A percentile compares a stretch with the other conserved stretches of the same genome.
Conservation (phyloP, 164 flowering plant species). For the Berberis vulgaris region DNA sequence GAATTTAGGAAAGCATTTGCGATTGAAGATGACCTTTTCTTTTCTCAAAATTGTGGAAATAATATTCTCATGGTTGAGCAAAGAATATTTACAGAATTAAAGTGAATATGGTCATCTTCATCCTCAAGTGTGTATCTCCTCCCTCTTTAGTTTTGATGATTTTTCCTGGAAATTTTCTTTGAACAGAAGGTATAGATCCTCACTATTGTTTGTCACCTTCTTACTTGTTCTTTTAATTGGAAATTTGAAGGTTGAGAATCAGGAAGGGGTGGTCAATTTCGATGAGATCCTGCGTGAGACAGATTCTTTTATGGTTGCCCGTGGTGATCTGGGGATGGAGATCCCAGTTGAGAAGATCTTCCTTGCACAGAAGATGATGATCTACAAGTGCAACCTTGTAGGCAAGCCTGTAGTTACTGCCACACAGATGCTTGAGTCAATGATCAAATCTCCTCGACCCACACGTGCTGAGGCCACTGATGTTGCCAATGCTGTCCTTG, state of each 20-base stretch:
- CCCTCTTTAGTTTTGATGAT: no score
- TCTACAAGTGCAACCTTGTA: slow-evolving; percentile 75
- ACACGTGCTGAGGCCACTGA: slow-evolving; percentile 90
- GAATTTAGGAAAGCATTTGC: no score
- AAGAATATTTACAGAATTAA: no score
- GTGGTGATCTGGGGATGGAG: slow-evolving; percentile 94
- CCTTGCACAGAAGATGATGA: slow-evolving; percentile 92
- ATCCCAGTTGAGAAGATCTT: slow-evolving; percentile 89
- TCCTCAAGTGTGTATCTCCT: no score
- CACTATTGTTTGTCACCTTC: background rate
- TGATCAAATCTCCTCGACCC: slow-evolving; percentile 86
- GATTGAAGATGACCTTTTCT: no score
- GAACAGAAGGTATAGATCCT: background rate
- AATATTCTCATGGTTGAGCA: no score
- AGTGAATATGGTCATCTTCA: no score
- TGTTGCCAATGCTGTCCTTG: slow-evolving; percentile 85
- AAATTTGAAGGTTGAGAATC: slow-evolving; percentile 64
- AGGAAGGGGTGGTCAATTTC: slow-evolving; percentile 82
- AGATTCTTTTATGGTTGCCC: slow-evolving; percentile 87
- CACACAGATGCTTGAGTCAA: slow-evolving; percentile 89
- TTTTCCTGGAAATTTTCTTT: background rate
- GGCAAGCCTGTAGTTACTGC: slow-evolving; percentile 92
- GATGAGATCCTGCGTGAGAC: slow-evolving; percentile 86
- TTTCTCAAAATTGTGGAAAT: no score
- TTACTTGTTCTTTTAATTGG: background rate